Evolutionary conservation across 208 protist species (phyloP), one percentile per base, ranked within the genome.

Genomic region (Leishmania gerbilli): DNA sequence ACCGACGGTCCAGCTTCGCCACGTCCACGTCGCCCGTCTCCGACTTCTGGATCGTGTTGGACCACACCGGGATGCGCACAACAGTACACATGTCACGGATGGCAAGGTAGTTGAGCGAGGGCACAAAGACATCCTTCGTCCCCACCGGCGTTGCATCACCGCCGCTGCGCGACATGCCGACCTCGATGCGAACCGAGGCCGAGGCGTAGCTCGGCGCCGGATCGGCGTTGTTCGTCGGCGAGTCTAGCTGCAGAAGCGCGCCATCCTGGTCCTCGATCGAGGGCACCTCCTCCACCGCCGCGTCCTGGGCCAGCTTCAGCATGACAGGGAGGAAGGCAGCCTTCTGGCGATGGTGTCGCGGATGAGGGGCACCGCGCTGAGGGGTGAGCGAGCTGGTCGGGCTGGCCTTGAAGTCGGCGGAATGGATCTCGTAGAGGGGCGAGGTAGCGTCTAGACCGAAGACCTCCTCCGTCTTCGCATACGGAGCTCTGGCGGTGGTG

Each of bases 251-350:
- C 64, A 67, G 60, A 24, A 78, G n/a, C 34, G 49, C 72, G 47
- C 67, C 31, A 37, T 86, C 82, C 58, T 81, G 64, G 17, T 86
- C 81, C 68, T 77, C 81, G 17, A 74, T 49, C 49, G 78, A 79
- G 5, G 76, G 79, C 56, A 84, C 69, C 40, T 85, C 80, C 9
- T 85, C 80, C 58, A 65, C 71, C 0, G 76, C 80, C 13, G 79
- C 83, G 27, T 89, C 87, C 31, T 71, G 21, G 15, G 87, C 72
- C 40, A 91, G 74, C 86, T 93, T 85, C 53, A 96, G 75, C 83
- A 96, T 76, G 37, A 96, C 86, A 31, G 93, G 90, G 24, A 95
- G 65, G 76, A 91, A 89, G 1, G 89, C 76, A 9, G 83, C 77
- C 4, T 72, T 81, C 77, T 90, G 87, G 8, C 82, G 67, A 58